Percentiles rank a stretch among this genome's conserved stretches.
Conservation (phyloP, 208 protist genomes). For the Trypanosoma avium region DNA sequence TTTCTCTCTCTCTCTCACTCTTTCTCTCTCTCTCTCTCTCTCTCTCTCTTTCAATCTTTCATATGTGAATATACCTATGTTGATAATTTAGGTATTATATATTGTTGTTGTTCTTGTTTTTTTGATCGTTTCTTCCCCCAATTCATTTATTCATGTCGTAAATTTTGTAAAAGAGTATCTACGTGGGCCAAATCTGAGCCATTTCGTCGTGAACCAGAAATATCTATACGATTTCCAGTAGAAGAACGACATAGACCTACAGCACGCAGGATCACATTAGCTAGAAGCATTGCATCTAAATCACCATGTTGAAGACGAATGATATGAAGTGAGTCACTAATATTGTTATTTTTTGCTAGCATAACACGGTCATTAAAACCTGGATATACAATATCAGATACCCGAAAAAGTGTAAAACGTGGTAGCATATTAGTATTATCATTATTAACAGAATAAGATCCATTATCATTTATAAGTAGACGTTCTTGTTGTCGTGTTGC, state of each 20-base stretch:
- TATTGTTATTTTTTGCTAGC: slow-evolving; percentile 56
- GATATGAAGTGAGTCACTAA: slow-evolving; percentile 34
- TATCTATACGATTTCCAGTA: slow-evolving; percentile 56
- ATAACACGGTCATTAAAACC: slow-evolving; percentile 49
- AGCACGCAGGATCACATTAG: slow-evolving; percentile 49
- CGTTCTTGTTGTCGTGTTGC: slow-evolving; percentile 56
- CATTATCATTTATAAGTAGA: slow-evolving; percentile 41
- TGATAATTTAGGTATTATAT: not conserved
- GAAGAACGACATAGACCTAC: slow-evolving; percentile 56
- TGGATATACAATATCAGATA: slow-evolving; percentile 64
- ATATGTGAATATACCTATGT: not conserved
- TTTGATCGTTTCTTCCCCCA: not conserved
- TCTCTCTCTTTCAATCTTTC: not conserved
- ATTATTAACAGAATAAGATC: slow-evolving; percentile 40
- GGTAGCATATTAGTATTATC: slow-evolving; percentile 43
- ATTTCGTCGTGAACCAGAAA: slow-evolving; percentile 40
- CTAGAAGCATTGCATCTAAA: slow-evolving; percentile 51
- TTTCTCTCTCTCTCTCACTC: not conserved
- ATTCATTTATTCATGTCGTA: slow-evolving; percentile 6
- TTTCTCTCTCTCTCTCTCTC: not conserved
- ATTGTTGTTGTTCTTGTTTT: not conserved
- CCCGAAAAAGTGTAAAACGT: slow-evolving; percentile 60
- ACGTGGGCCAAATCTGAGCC: slow-evolving; percentile 51
- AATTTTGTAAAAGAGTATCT: slow-evolving; percentile 34
- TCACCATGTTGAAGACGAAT: slow-evolving; percentile 32